phyloP scores from a whole-genome alignment of 2,329 filamentous ascomycete genomes.

The Aspergillus pseudoglaucus region DNA sequence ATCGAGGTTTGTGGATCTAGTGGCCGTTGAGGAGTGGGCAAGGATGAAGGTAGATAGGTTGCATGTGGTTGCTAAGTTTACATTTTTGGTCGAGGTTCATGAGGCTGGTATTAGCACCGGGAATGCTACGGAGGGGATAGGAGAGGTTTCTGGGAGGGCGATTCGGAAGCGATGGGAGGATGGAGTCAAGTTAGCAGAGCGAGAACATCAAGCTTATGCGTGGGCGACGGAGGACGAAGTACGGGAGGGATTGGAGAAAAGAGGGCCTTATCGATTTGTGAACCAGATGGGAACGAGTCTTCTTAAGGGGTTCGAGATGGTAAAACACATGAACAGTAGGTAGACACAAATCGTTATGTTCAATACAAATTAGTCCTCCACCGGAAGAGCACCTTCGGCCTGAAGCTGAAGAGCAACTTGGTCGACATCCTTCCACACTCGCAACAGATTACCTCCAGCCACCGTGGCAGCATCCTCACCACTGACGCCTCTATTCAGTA shows the following conservation, averaged over 20 bases:
- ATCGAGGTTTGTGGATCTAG: conserved; percentile 36
- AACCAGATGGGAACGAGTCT: conserved; percentile 19
- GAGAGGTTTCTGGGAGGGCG: too few species aligned
- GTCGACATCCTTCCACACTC: conserved; percentile 79
- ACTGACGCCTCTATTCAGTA: conserved; percentile 66
- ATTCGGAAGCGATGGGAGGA: conserved; percentile 11
- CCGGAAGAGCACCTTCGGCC: conserved; percentile 42
- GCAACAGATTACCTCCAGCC: conserved; percentile 70
- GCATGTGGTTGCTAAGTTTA: conserved; percentile 25
- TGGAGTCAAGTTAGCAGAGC: conserved; percentile 22
- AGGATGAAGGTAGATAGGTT: conserved; percentile 17
- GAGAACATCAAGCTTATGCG: conserved; percentile 30
- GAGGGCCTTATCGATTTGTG: conserved; percentile 15
- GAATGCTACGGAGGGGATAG: too few species aligned
- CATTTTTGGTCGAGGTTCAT: conserved; percentile 33
- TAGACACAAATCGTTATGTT: neutral
- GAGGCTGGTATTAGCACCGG: conserved; percentile 8
- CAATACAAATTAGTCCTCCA: conserved; percentile 33
- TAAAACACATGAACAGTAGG: neutral
- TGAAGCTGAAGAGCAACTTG: conserved; percentile 62
- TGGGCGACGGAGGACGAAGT: conserved; percentile 36
- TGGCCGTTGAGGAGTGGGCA: conserved; percentile 29
- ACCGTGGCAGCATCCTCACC: conserved; percentile 69
- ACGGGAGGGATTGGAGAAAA: conserved; percentile 6
- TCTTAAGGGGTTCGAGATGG: conserved; percentile 16